phyloP scores from a whole-genome alignment of 768 basidiomycete species.

The Dictyophora rubrovolvata region DNA sequence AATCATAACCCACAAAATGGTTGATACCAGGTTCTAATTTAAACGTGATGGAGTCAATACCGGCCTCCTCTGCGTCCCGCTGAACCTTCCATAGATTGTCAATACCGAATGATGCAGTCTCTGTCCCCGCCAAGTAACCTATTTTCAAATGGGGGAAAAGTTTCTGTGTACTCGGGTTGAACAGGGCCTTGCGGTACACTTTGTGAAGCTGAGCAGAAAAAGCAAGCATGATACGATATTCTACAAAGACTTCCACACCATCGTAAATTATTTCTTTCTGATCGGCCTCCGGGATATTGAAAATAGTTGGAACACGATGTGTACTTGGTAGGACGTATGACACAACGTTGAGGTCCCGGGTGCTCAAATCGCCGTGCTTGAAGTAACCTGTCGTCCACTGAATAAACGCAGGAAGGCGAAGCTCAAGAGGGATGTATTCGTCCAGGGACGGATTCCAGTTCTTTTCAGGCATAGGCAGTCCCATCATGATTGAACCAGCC shows the following conservation, averaged over 20 bases:
- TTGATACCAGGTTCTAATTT: background rate
- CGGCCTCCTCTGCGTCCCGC: background rate
- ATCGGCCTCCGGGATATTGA: background rate
- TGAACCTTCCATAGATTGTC: background rate
- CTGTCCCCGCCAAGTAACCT: background rate
- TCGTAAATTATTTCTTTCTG: background rate
- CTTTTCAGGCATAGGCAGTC: constrained; percentile 16
- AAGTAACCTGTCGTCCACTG: constrained; percentile 26
- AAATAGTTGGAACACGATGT: background rate
- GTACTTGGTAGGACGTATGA: constrained; percentile 16
- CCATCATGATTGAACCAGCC: constrained; percentile 19
- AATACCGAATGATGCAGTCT: background rate
- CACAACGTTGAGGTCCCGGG: constrained; percentile 18
- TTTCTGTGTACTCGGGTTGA: background rate
- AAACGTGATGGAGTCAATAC: background rate
- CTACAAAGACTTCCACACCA: background rate
- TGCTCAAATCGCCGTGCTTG: constrained; percentile 22
- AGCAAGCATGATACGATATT: background rate
- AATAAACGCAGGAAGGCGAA: constrained; percentile 15
- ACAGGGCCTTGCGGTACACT: background rate
- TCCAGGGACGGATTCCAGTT: constrained; percentile 20
- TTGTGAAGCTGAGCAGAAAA: background rate
- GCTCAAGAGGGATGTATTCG: constrained; percentile 16
- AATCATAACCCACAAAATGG: background rate
- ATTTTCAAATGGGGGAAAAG: background rate